Percentiles rank a stretch among this genome's conserved stretches.
These are phyloP conservation scores for Rhinocladiella similis DNA, from an alignment of 2,329 filamentous ascomycete genomes.

Conservation along the genomic window DNA sequence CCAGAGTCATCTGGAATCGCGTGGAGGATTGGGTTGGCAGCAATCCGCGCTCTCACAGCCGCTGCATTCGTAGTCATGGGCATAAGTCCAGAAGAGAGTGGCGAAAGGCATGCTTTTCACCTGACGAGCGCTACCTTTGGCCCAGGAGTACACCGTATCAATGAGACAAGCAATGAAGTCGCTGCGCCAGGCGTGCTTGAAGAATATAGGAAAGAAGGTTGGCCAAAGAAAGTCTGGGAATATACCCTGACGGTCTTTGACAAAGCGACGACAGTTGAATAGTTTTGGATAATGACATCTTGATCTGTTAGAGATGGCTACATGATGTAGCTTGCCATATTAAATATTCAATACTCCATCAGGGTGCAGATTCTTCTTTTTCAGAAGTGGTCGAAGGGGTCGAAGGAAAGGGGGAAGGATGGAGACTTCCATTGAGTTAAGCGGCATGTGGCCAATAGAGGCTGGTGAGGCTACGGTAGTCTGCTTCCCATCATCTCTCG, in stretches of 20 bases:
- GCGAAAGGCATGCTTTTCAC: slow-evolving; percentile 46
- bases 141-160: slow-evolving; percentile 33
- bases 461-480: neutral
- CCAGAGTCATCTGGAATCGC: slow-evolving; percentile 28
- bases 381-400: neutral
- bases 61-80: neutral
- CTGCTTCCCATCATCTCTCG: neutral
- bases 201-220: slow-evolving; percentile 29
- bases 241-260: slow-evolving; percentile 21
- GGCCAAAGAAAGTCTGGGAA: slow-evolving; percentile 34
- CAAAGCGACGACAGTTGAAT: neutral
- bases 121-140: slow-evolving; percentile 36
- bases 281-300: neutral
- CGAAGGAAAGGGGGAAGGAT: neutral
- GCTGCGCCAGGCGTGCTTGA: slow-evolving; percentile 28
- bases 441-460: neutral
- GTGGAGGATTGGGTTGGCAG: slow-evolving; percentile 1
- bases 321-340: neutral
- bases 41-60: slow-evolving; percentile 10
- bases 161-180: slow-evolving; percentile 28
- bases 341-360: too few species aligned
- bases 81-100: slow-evolving; percentile 38
- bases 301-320: neutral
- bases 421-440: neutral
- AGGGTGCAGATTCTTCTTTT: too few species aligned